Conservation (phyloP, 305 asterid genomes). For the Solanum aculeatissimum region DNA sequence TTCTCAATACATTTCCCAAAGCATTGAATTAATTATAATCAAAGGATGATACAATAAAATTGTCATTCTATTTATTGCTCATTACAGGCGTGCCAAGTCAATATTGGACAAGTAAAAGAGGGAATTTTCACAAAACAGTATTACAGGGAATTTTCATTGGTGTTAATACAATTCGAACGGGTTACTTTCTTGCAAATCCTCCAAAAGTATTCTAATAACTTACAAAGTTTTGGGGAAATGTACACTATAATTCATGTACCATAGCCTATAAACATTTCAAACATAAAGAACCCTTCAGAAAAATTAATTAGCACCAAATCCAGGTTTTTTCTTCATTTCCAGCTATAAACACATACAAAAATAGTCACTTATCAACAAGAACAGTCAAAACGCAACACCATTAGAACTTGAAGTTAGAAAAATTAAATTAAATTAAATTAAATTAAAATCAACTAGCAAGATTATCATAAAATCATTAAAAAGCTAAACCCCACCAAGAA, state of each 20-base stretch:
- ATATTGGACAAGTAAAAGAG: not conserved
- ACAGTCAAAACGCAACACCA: not conserved
- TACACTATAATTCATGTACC: not conserved
- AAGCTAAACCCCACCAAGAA: not conserved
- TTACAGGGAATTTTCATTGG: not conserved
- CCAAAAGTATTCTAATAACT: not conserved
- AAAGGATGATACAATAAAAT: not conserved
- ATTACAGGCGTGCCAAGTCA: not conserved
- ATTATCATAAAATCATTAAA: not conserved
- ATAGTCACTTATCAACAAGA: not conserved
- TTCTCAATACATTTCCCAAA: not conserved
- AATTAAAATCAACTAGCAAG: not conserved
- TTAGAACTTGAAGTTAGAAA: not conserved
- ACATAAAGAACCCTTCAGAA: not conserved
- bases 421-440: no score
- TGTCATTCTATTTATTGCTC: not conserved
- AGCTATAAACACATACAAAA: not conserved
- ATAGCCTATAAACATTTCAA: not conserved
- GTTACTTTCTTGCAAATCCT: not conserved
- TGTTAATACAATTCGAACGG: not conserved
- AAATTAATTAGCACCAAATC: not conserved
- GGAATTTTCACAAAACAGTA: not conserved
- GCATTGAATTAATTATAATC: not conserved
- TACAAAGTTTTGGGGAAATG: not conserved
- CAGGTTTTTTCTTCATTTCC: not conserved